Evolutionary conservation across 805 yeast genomes (phyloP), one percentile per base, ranked within the genome.

Genomic region (Yarrowia porcina): DNA sequence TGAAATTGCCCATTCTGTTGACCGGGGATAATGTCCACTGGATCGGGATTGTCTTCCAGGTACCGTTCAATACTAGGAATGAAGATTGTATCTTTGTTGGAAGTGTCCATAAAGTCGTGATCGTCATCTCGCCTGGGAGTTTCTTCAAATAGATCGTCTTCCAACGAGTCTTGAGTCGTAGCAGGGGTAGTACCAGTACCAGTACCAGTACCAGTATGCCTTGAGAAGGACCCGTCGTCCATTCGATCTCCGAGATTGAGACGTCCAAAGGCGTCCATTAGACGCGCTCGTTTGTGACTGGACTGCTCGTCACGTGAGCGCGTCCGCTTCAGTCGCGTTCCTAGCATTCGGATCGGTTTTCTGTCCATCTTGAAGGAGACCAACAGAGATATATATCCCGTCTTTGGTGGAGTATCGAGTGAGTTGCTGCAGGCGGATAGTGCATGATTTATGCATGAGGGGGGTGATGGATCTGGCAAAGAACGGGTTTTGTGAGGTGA

Each of bases 1-100:
- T 52, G 44, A 25, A 52, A 52, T 17, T 52, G 59, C 1, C 59
- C 59, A 33, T 52, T 52, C 20, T 52, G 42, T 9, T 25, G 17
- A 3, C 59, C 44, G 3, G 44, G 59, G 3, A 52, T 20, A 3
- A 52, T 35, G 17, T 52, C 59, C 21, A 52, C 59, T 13, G 59
- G 59, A 52, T 52, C 59, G 15, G 59, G 59, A 12, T 52, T 52
- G 23, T 67, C 69, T 1, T 56, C 60, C 32, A 67, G 45, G 39
- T 66, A 69, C 15, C 64, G 65, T 59, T 69, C 71, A 9, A 69
- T 67, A 25, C 67, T 65, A 15, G 68, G 67, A 27, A 69, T 68
- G 64, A 65, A 69, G n/a, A 69, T 65, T 1, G 68, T 66, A 42
- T 65, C 54, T 18, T 65, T 52, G 17, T 56, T 63, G 20, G 64